Evolutionary conservation across 495 filamentous ascomycete genomes (phyloP), one percentile per base, ranked within the genome.

Genomic region (Amorphotheca resinae): DNA sequence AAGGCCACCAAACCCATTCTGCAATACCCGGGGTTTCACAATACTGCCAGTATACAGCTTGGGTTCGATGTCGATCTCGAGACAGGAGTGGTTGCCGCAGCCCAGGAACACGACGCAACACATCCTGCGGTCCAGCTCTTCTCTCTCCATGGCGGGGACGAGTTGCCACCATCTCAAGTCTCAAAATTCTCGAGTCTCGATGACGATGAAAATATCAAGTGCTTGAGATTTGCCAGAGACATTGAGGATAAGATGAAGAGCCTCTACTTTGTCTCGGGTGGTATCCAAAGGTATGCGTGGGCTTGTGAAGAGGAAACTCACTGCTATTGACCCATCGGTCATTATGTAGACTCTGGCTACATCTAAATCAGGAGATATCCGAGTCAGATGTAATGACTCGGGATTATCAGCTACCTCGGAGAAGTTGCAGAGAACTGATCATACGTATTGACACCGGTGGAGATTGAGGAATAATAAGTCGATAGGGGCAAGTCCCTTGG

Each of bases 1-100:
- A 8, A 3, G 6, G 15, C 28, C 4, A 54, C 54, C 3, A 12
- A 17, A 9, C 20, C 48, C 1, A 46, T 44, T 9, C 28, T 58
- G 2, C 9, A 28, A 1, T 55, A 50, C 20, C 45, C 43, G 8
- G 52, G 48, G 1, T 49, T 52, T 41, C 26, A 42, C 26, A 55
- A 55, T 34, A 28, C 12, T 7, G 26, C 45, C 11, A 47, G 8
- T 7, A 41, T 40, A n/a, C 15, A 39, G 4, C 22, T 48, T n/a
- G 54, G 56, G 18, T 46, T 54, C 44, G 54, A 54, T 20, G 38
- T 54, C 16, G 51, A 55, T 34, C 3, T 44, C 4, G 48, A 49
- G 22, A 31, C 48, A 3, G 51, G 50, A 7, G 37, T 52, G n/a
- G 12, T 57, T 15, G 53, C 53, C 2, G 45, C 48, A 3, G 53